These are phyloP conservation scores for Dendrobium huoshanense DNA, from an alignment of 106 monocot species.

Conservation along the genomic window DNA sequence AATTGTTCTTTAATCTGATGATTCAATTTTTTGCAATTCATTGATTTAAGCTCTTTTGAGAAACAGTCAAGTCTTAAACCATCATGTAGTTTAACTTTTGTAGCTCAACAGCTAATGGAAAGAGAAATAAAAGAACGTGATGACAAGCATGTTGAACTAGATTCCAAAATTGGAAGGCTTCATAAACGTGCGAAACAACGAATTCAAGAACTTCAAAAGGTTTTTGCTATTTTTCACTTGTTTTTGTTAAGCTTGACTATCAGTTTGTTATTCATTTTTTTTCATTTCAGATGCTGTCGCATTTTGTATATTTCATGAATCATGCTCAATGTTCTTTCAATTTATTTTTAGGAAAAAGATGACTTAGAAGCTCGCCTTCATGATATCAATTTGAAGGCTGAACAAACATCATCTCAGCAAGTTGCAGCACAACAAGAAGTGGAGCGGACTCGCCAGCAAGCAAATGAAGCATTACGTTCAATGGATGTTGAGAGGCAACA, in stretches of 20 bases:
- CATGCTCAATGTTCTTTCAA: neutral
- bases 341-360: slow-evolving; percentile 78
- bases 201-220: slow-evolving; percentile 95
- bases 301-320: neutral
- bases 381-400: slow-evolving; percentile 51
- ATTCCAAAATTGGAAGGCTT: slow-evolving; percentile 88
- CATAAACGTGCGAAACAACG: slow-evolving; percentile 97
- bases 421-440: slow-evolving; percentile 55
- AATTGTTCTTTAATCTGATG: neutral
- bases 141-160: slow-evolving; percentile 83
- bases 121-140: slow-evolving; percentile 85
- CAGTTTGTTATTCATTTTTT: slow-evolving; percentile 8
- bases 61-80: slow-evolving; percentile 16
- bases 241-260: neutral
- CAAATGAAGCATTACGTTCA: slow-evolving; percentile 79
- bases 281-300: neutral
- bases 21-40: neutral
- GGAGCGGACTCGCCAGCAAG: slow-evolving; percentile 74
- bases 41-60: slow-evolving; percentile 2
- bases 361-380: slow-evolving; percentile 75
- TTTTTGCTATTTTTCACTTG: slow-evolving; percentile 6
- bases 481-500: slow-evolving; percentile 89
- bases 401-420: slow-evolving; percentile 45
- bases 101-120: slow-evolving; percentile 85
- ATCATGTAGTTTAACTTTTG: slow-evolving; percentile 31